These are phyloP conservation scores for Jimgerdemannia flammicorona DNA, from an alignment of 192 early-diverging fungal genomes.

Conservation along the genomic window DNA sequence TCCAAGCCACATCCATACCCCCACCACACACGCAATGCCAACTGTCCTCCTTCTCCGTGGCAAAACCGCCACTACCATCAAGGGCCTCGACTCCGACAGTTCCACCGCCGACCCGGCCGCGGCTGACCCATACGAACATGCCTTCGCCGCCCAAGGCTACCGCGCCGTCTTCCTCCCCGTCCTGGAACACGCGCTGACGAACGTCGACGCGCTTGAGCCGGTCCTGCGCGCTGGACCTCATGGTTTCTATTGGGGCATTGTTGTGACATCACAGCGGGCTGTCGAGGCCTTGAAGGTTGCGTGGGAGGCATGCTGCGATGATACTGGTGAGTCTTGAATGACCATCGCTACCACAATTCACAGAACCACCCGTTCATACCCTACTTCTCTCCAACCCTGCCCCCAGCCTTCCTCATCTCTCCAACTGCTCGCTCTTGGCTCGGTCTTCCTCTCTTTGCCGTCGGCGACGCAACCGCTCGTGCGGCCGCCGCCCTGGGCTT, in stretches of 20 bases:
- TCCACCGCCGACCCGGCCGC: not conserved
- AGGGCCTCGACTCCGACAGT: not conserved
- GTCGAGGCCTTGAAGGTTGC: conserved; percentile 31
- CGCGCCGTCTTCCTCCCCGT: conserved; percentile 22
- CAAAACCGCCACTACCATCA: not conserved
- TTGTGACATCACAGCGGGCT: conserved; percentile 39
- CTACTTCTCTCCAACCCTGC: conserved; percentile 6
- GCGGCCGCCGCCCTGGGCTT: conserved; percentile 14
- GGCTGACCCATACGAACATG: conserved; percentile 10
- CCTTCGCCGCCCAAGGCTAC: not conserved
- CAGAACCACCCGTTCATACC: not conserved
- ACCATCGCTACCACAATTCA: too few relatives aligned
- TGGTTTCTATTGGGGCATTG: conserved; percentile 19
- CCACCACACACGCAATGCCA: not conserved
- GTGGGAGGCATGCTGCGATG: conserved; percentile 3
- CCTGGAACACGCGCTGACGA: conserved; percentile 8
- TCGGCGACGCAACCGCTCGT: conserved; percentile 39
- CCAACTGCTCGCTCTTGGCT: conserved; percentile 22
- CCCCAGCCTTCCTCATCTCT: conserved; percentile 1
- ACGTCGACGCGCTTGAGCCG: conserved; percentile 8
- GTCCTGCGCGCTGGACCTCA: conserved; percentile 16
- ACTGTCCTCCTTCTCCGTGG: not conserved
- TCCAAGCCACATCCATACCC: too few relatives aligned
- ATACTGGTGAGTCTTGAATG: not conserved
- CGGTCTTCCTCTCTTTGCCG: conserved; percentile 32